Conservation (phyloP, 78 protist species). For the Paratrimastix pyriformis region DNA sequence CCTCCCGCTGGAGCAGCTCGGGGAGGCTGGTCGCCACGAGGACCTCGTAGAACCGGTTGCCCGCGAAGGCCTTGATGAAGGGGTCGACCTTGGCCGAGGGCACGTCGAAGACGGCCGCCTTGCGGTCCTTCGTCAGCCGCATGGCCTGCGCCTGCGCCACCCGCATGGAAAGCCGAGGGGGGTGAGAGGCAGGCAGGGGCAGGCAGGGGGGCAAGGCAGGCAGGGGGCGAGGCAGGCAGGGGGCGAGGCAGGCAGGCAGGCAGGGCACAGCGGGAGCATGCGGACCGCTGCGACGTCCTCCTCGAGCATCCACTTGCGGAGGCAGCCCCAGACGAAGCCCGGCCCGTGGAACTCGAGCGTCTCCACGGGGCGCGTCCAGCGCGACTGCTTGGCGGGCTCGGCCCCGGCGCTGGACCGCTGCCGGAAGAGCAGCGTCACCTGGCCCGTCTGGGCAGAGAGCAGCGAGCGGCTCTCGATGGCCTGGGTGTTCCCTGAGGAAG, state of each 20-base stretch:
- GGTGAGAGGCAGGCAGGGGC: no score
- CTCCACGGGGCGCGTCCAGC: background rate
- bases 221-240: no score
- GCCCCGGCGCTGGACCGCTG: background rate
- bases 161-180: no score
- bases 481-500: no score
- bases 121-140: background rate
- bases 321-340: background rate
- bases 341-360: background rate
- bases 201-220: no score
- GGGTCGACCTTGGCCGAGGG: background rate
- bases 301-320: background rate
- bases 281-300: no score
- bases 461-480: background rate
- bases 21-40: background rate
- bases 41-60: background rate
- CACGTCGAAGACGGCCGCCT: slow-evolving; percentile 1
- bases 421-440: background rate
- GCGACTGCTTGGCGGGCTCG: background rate
- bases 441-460: background rate
- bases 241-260: no score
- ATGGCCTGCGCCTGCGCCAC: background rate
- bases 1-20: background rate
- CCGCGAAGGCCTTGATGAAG: background rate
- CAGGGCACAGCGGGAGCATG: no score